Percentiles rank a stretch among this genome's conserved stretches.
Evolutionary conservation across 164 flowering plant genomes (phyloP).

Genomic region (Taxillus chinensis): DNA sequence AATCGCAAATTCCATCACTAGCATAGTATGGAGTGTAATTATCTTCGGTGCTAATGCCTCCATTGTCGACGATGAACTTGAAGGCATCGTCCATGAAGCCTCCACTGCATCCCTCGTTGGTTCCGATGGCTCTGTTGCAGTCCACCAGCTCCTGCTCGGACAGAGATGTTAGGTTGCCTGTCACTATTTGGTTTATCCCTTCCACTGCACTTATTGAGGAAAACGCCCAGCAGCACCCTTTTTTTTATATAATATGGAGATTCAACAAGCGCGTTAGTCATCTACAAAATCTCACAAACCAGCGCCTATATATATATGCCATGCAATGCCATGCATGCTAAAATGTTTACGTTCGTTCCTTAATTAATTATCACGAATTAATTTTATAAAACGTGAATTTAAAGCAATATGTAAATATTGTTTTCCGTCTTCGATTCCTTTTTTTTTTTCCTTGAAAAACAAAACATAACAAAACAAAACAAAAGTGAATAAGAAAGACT

Average conservation of each 20-base stretch:
- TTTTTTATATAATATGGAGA: no score
- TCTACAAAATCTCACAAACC: no score
- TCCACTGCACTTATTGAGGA: slow-evolving; percentile 38
- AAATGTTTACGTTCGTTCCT: no score
- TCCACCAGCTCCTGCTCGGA: slow-evolving; percentile 46
- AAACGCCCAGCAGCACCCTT: slow-evolving; percentile 39
- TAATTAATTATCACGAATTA: no score
- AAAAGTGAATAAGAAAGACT: not conserved
- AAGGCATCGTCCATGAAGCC: slow-evolving; percentile 1
- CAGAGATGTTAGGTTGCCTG: slow-evolving; percentile 29
- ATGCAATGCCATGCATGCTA: no score
- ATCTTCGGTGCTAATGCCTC: slow-evolving; percentile 1
- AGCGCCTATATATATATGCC: no score
- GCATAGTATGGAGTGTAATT: slow-evolving; percentile 1
- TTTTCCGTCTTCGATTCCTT: no score
- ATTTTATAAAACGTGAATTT: no score
- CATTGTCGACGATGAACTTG: slow-evolving; percentile 3
- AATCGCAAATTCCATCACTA: not conserved
- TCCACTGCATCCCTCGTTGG: slow-evolving; percentile 21
- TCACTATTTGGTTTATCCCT: slow-evolving; percentile 39
- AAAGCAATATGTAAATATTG: no score
- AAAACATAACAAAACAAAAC: not conserved
- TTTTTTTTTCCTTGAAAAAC: not conserved
- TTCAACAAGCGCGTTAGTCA: no score
- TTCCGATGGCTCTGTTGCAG: slow-evolving; percentile 21